Base-by-base conservation (phyloP, 352 stramenopile species). In the Pythium guiyangense region DNA sequence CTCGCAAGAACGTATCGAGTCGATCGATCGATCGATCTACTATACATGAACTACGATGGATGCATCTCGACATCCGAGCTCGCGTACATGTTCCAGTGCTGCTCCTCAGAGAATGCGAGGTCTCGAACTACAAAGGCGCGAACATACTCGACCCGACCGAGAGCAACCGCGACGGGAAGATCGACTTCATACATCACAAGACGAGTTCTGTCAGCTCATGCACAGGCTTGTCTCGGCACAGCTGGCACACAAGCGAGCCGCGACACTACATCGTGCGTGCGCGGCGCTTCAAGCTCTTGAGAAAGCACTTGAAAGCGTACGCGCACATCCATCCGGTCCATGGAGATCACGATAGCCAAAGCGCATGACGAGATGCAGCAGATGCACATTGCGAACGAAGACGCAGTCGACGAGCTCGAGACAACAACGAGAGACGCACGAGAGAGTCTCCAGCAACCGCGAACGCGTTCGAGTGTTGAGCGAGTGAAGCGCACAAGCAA, bases 141-240 rank as follows among this genome's bases (percentile, higher is more conserved):
- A 77, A 82, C 43, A 84, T 96, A 56, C 82, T 93, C 31, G 50
- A 77, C 34, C 64, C 71, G 0, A 84, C 90, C 0, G 90, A 97
- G 59, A 79, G 69, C 37, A 94, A 96, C 60, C 69, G 77, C 51
- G 88, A 96, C 49, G 83, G 86, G 34, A 78, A 83, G 26, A 95
- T 97, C 52, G 91, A 93, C n/a, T n/a, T n/a, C n/a, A n/a, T n/a
- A n/a, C n/a, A n/a, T n/a, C n/a, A n/a, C n/a, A n/a, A n/a, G n/a
- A n/a, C n/a, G n/a, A n/a, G n/a, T n/a, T n/a, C n/a, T n/a, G n/a
- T n/a, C n/a, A n/a, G n/a, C n/a, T n/a, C n/a, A n/a, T n/a, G n/a
- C n/a, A n/a, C n/a, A n/a, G n/a, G n/a, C n/a, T n/a, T n/a, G n/a
- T n/a, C n/a, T n/a, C n/a, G n/a, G n/a, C n/a, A n/a, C n/a, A n/a